phyloP scores from a whole-genome alignment of 129 eudicot genomes.

The Helianthus tuberosus region DNA sequence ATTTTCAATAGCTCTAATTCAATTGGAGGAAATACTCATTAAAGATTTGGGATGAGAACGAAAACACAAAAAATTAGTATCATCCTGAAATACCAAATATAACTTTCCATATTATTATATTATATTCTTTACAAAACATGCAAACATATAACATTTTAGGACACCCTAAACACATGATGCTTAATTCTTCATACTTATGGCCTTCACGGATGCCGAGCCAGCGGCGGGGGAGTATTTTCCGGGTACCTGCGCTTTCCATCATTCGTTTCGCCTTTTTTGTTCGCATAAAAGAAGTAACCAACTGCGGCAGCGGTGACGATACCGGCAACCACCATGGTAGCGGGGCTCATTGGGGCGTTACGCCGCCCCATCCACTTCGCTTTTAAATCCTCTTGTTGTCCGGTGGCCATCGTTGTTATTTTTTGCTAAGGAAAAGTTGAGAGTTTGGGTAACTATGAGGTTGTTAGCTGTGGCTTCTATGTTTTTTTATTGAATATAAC shows the following conservation, averaged over 20 bases:
- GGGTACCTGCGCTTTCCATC: slow-evolving; percentile 34
- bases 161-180: background rate
- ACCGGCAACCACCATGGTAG: slow-evolving; percentile 38
- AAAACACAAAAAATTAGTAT: too few relatives aligned
- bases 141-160: background rate
- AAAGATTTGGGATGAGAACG: too few relatives aligned
- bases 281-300: slow-evolving; percentile 33
- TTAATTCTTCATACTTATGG: background rate
- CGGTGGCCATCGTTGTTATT: slow-evolving; percentile 19
- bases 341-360: slow-evolving; percentile 31
- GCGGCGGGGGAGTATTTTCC: slow-evolving; percentile 34
- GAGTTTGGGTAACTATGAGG: background rate
- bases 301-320: slow-evolving; percentile 24
- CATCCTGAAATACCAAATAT: too few relatives aligned
- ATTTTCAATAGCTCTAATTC: too few relatives aligned
- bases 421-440: background rate
- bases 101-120: background rate
- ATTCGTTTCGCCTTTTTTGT: slow-evolving; percentile 25
- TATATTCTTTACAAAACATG: background rate
- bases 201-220: slow-evolving; percentile 29
- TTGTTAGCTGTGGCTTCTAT: too few relatives aligned
- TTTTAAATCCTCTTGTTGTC: slow-evolving; percentile 33
- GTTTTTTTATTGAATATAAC: too few relatives aligned
- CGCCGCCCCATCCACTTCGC: slow-evolving; percentile 40
- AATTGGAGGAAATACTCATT: too few relatives aligned